Base-by-base conservation (phyloP, 495 filamentous ascomycete species). In the Trichocladium antarcticum region DNA sequence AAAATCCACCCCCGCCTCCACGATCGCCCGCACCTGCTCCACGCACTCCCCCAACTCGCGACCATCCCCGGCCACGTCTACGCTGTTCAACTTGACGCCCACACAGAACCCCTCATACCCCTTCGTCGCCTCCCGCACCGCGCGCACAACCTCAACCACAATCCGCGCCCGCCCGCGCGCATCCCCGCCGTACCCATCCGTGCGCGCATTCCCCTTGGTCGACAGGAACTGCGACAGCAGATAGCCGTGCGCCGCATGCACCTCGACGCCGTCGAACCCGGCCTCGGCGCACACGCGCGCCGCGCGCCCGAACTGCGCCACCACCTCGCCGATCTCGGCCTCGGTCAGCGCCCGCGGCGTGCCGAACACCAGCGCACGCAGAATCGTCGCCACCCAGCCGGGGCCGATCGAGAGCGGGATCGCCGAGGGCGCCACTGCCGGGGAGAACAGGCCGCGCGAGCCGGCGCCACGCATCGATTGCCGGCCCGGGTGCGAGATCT, bases 201-300 rank as follows among this genome's bases (percentile, higher is more conserved):
- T 78, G 1, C 84, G 71, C 51, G 68, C 57, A 64, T 89, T 89
- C 42, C 51, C 59, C n/a, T 54, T 64, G 45, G 77, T 72, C 49
- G 80, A 78, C 6, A 68, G 67, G 59, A 89, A 89, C 62, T 89
- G 84, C 54, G 85, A 78, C 42, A 85, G 67, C 45, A 89, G 60
- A 54, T 84, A 87, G 2, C 84, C 84, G 55, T 89, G 85, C 5
- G 82, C 81, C 31, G 69, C 79, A 54, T 87, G 83, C 44, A 87
- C 68, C 66, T 89, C 80, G 1, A 89, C 81, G 12, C 82, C 84
- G 53, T 85, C 81, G 43, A 87, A 88, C n/a, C 84, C 84, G 0
- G 83, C 84, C 5, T 68, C 68, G 9, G 84, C 68, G 1, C 76
- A 74, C 38, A 79, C 78, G 42, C 70, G 61, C 1, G 83, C 78